These are phyloP conservation scores for Xerocomus brunneocitrinus DNA, from an alignment of 768 basidiomycete genomes.

Conservation along the genomic window DNA sequence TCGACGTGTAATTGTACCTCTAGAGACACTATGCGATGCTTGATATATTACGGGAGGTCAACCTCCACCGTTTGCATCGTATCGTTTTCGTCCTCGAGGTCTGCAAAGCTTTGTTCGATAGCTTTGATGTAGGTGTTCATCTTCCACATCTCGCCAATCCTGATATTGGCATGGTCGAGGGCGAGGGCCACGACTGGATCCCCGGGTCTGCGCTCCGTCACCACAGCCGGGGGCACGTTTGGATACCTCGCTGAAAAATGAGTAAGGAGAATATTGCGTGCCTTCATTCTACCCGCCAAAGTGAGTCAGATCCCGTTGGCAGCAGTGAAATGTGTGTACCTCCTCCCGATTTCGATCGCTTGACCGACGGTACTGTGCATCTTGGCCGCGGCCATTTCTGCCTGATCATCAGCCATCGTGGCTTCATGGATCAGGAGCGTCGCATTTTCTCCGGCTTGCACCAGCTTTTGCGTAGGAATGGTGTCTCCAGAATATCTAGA, in stretches of 20 bases:
- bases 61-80: slow-evolving; percentile 6
- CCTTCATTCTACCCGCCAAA: slow-evolving; percentile 62
- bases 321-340: slow-evolving; percentile 39
- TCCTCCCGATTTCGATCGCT: slow-evolving; percentile 71
- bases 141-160: slow-evolving; percentile 82
- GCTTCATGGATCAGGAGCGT: slow-evolving; percentile 93
- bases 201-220: slow-evolving; percentile 13
- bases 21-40: no score
- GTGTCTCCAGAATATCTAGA: slow-evolving; percentile 93
- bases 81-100: slow-evolving; percentile 44
- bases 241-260: slow-evolving; percentile 96
- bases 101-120: slow-evolving; percentile 58
- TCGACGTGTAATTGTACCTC: no score
- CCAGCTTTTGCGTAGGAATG: slow-evolving; percentile 64
- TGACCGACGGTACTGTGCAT: slow-evolving; percentile 89
- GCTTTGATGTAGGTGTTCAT: slow-evolving; percentile 70
- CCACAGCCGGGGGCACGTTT: slow-evolving; percentile 59
- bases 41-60: slow-evolving; percentile 18
- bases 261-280: slow-evolving; percentile 81
- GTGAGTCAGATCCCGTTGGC: background rate
- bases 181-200: slow-evolving; percentile 65
- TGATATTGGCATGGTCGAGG: slow-evolving; percentile 73
- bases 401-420: slow-evolving; percentile 83
- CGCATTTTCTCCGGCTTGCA: slow-evolving; percentile 57
- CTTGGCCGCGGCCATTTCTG: slow-evolving; percentile 65